Conservation (phyloP, 116 monocot species). For the Papilionanthe hybrid region DNA sequence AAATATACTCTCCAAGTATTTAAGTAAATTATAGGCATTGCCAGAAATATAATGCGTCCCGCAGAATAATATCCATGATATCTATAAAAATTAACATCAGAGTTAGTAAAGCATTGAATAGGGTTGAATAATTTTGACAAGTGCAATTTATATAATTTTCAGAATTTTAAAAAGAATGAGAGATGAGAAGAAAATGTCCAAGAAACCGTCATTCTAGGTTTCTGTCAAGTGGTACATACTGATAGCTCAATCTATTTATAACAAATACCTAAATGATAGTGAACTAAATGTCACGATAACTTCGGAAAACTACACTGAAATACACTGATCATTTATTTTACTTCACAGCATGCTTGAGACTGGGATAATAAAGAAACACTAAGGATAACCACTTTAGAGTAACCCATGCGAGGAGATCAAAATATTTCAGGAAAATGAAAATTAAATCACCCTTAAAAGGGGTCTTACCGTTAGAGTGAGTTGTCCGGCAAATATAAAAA, state of each 20-base stretch:
- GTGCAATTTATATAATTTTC: neutral
- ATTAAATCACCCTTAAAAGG: neutral
- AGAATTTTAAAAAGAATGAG: neutral
- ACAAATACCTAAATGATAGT: too few relatives aligned
- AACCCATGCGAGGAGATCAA: neutral
- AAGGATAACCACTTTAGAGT: neutral
- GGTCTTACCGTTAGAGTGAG: conserved; percentile 74
- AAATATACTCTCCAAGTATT: neutral
- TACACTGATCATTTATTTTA: too few relatives aligned
- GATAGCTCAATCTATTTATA: too few relatives aligned
- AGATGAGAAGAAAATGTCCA: neutral
- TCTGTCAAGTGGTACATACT: neutral
- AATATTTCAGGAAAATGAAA: neutral
- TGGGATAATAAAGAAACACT: neutral
- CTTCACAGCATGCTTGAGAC: neutral
- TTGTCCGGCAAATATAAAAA: conserved; percentile 95
- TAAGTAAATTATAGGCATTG: neutral
- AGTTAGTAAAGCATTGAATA: neutral
- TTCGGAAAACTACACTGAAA: too few relatives aligned
- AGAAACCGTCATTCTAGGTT: neutral
- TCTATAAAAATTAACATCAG: neutral
- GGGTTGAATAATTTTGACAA: neutral
- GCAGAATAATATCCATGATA: neutral
- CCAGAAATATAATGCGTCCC: neutral
- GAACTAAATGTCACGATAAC: too few relatives aligned